phyloP scores from a whole-genome alignment of 176 grass and related monocot genomes.

The Musa itinerans region DNA sequence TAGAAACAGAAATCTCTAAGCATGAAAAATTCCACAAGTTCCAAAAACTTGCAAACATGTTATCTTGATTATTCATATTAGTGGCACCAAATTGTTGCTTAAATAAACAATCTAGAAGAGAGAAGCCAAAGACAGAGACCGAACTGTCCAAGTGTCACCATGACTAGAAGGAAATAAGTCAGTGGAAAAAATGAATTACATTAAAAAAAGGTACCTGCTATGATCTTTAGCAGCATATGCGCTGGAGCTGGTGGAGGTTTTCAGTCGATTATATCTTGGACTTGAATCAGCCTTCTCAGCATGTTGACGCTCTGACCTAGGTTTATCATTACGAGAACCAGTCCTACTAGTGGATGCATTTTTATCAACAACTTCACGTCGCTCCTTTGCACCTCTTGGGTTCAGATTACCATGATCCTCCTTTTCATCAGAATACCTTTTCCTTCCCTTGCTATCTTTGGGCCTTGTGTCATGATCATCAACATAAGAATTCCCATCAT shows the following conservation, averaged over 20 bases:
- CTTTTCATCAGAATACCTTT: constrained; percentile 50
- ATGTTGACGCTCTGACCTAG: constrained; percentile 42
- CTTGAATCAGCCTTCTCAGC: constrained; percentile 66
- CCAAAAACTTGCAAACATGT: too few relatives aligned
- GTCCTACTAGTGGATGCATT: constrained; percentile 39
- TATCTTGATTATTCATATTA: too few relatives aligned
- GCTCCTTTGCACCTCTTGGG: constrained; percentile 35
- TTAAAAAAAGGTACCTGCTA: constrained; percentile 49
- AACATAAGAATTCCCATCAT: constrained; percentile 20
- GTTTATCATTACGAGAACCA: constrained; percentile 51
- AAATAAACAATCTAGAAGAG: background rate
- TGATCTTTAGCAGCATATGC: constrained; percentile 69
- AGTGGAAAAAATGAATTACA: background rate
- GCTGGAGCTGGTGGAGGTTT: constrained; percentile 54
- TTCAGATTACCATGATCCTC: constrained; percentile 50
- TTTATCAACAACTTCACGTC: constrained; percentile 44
- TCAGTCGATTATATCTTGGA: constrained; percentile 49
- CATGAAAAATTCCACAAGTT: too few relatives aligned
- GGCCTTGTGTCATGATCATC: constrained; percentile 53
- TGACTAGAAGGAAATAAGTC: background rate
- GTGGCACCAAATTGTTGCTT: background rate
- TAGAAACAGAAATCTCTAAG: too few relatives aligned
- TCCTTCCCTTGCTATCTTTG: constrained; percentile 65
- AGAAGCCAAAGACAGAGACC: background rate
- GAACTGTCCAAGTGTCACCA: background rate